Evolutionary conservation across 768 basidiomycete genomes (phyloP), one percentile per base, ranked within the genome.

Genomic region (Calocera viscosa): DNA sequence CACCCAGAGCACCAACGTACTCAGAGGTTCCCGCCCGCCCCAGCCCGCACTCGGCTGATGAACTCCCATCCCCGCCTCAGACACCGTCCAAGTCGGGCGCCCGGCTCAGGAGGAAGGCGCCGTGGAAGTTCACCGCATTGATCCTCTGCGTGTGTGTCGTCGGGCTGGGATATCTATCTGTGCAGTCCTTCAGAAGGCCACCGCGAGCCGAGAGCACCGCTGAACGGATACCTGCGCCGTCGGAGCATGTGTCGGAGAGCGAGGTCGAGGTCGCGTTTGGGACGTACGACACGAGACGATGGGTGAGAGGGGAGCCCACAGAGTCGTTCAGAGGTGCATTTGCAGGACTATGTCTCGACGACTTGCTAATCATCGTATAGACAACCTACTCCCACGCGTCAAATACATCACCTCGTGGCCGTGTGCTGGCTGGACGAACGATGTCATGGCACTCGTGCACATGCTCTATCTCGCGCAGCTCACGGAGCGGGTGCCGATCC

Each of bases 391-490:
- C 14, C 35, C 49, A 22, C 53, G 65, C 32, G 19, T 64, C 34
- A 68, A 68, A 30, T 68, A 68, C 60, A 35, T 68, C 33, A 68
- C 68, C 32, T 68, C 60, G 22, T 65, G 68, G 16, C 65, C 63
- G 39, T 66, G 66, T 53, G 66, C 66, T 34, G 68, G 68, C 53
- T 68, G 60, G 38, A 60, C 65, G 11, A 49, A 65, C 35, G 65
- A 68, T 22, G 66, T 68, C 65, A 32, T 66, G 26, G 68, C 68
- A 2, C 30, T 63, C 7, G 68, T 64, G 22, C 66, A 68, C 53
- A 53, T 65, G 14, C 77, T 87, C 35, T 86, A 86, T 69, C 79
- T 88, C 11, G 84, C 77, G 14, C 65, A 82, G 38, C 78, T 88
- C 69, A 84, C 85, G 10, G 65, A 70, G 1, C 81, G 85, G 34